Evolutionary conservation across 1,139 yeast species (phyloP), one percentile per base, ranked within the genome.

Genomic region (Meyerozyma sp.): DNA sequence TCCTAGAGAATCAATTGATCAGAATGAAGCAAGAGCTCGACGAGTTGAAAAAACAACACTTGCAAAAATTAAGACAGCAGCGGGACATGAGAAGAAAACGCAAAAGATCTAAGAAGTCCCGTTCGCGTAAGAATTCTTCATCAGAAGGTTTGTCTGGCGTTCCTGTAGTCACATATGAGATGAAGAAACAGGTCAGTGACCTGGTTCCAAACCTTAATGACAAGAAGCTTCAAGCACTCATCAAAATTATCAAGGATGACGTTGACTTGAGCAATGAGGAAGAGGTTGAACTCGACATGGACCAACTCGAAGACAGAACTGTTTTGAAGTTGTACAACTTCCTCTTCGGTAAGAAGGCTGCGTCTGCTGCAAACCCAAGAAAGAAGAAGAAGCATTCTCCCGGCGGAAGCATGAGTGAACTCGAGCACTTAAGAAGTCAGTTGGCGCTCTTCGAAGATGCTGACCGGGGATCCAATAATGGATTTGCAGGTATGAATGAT

Each of bases 151-250:
- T n/a, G 8, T 32, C 36, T 6, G 47, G 49, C 45, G 47, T 49
- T 40, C 70, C 72, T 5, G 81, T 79, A 41, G 85, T 85, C 40
- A 88, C 97, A 0, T 93, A 88, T 61, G 98, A 91, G 59, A 93
- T 93, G 98, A 93, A 94, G 76, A 88, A 89, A 61, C 95, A 89
- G 62, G 84, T 93, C 44, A 82, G 93, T 45, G 97, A 90, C 58
- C 81, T 83, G 56, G 93, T 93, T 59, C 83, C 85, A 42, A 82
- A 81, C 47, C 71, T 84, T 53, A 79, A 90, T 29, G 95, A 89
- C 51, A 82, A 84, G 64, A 88, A 87, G 67, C 70, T 93, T 56
- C 88, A 84, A 55, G 85, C 86, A 46, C 95, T 90, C 34, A 78
- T 93, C 51, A 81, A 85, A 44, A 89, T 93, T 50, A 89, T 93